Evolutionary conservation across 2,329 filamentous ascomycete genomes (phyloP).

Genomic region (Pezicula neosporulosa): DNA sequence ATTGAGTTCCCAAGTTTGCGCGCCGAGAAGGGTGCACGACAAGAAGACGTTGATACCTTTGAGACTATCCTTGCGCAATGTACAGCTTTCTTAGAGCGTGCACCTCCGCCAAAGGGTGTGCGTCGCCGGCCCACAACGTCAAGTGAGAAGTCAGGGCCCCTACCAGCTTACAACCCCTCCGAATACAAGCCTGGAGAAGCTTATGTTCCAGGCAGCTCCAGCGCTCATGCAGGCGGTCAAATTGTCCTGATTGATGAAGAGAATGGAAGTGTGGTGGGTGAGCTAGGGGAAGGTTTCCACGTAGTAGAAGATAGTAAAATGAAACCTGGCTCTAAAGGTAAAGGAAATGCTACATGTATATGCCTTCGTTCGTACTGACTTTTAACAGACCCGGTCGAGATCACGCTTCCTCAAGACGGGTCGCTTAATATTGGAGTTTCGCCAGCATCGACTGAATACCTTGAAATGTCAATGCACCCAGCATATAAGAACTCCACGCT

Average conservation of each 20-base stretch:
- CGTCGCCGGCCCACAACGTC: conserved; percentile 24
- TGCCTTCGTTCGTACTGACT: neutral
- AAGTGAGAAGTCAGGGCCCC: conserved; percentile 27
- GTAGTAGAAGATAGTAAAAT: conserved; percentile 74
- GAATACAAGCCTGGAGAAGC: conserved; percentile 77
- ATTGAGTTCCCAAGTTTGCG: conserved; percentile 83
- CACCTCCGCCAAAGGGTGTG: conserved; percentile 46
- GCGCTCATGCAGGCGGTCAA: conserved; percentile 60
- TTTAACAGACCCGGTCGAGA: conserved; percentile 69
- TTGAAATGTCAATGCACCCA: conserved; percentile 77
- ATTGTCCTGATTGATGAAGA: conserved; percentile 95
- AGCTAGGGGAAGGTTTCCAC: conserved; percentile 78
- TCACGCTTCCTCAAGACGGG: conserved; percentile 67
- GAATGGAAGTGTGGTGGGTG: conserved; percentile 91
- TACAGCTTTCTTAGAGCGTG: conserved; percentile 88
- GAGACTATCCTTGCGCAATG: conserved; percentile 98
- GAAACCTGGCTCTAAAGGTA: conserved; percentile 88
- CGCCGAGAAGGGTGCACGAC: conserved; percentile 62
- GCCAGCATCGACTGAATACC: conserved; percentile 66
- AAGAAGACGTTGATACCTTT: conserved; percentile 94
- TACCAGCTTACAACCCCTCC: conserved; percentile 73
- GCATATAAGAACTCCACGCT: conserved; percentile 87
- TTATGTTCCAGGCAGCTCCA: conserved; percentile 64
- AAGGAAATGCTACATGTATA: conserved; percentile 18
- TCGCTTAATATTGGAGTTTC: conserved; percentile 63